These are phyloP conservation scores for Rubia peregrina DNA, from an alignment of 305 asterid genomes.

Conservation along the genomic window DNA sequence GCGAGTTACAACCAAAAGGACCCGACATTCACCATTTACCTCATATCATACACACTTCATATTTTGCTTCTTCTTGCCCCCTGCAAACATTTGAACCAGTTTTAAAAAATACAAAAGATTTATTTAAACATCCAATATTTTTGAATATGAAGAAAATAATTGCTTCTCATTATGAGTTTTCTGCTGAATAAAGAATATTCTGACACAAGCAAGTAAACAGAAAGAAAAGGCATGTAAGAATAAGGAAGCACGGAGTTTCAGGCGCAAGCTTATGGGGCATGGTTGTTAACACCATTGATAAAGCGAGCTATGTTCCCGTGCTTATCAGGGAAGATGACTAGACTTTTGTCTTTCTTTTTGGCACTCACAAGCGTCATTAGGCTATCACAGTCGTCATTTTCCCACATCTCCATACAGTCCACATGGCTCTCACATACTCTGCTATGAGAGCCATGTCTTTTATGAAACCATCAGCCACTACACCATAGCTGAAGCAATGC, in stretches of 20 bases:
- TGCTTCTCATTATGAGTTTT: too few relatives aligned
- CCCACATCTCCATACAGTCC: constrained; percentile 65
- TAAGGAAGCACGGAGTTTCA: constrained; percentile 16
- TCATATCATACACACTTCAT: constrained; percentile 69
- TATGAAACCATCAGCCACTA: constrained; percentile 71
- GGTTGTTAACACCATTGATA: constrained; percentile 77
- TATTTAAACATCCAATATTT: not conserved
- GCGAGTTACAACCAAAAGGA: constrained; percentile 63
- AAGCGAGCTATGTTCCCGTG: constrained; percentile 79
- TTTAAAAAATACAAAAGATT: constrained; percentile 17
- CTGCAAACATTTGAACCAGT: constrained; percentile 39
- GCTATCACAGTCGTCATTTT: constrained; percentile 74
- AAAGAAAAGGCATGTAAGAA: constrained; percentile 18
- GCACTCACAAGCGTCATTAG: constrained; percentile 84
- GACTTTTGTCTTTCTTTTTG: constrained; percentile 43
- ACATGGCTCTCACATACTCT: constrained; percentile 79
- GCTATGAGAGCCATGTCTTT: constrained; percentile 74
- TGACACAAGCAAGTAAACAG: not conserved
- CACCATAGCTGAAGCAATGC: constrained; percentile 60
- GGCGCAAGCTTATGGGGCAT: constrained; percentile 47
- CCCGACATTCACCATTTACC: constrained; percentile 57
- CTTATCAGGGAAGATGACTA: constrained; percentile 76
- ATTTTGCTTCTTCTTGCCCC: constrained; percentile 68
- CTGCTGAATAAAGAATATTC: not conserved
- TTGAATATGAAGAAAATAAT: not conserved